Evolutionary conservation across 305 asterid genomes (phyloP).

Genomic region (Solanum chacoense): DNA sequence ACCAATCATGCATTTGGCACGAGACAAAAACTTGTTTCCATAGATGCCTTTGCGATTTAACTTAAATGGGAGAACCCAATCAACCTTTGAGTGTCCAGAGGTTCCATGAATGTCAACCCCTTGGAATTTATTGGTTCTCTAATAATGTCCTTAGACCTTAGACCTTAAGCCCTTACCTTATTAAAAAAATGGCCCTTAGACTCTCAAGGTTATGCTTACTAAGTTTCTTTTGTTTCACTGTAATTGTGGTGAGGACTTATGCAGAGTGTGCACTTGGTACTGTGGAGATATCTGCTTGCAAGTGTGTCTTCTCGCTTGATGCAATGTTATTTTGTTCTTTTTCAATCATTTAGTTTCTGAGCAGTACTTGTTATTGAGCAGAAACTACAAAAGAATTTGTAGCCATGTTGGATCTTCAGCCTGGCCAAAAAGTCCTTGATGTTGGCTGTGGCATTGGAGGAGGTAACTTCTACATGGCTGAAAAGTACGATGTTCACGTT

Average conservation of each 20-base stretch:
- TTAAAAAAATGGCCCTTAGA: neutral
- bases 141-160: neutral
- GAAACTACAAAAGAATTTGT: slow-evolving; percentile 91
- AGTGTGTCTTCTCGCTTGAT: neutral
- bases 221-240: neutral
- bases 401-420: slow-evolving; percentile 59
- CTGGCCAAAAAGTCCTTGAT: slow-evolving; percentile 89
- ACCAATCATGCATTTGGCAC: neutral
- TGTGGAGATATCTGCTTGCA: neutral
- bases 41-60: neutral
- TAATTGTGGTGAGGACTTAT: neutral
- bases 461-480: slow-evolving; percentile 97
- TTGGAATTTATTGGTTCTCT: neutral
- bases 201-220: neutral
- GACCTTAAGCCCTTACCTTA: neutral
- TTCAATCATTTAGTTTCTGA: neutral
- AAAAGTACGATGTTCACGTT: slow-evolving; percentile 73
- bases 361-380: slow-evolving; percentile 27
- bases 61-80: neutral
- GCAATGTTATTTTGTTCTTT: neutral
- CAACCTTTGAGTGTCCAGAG: neutral
- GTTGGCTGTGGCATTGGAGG: slow-evolving; percentile 99
- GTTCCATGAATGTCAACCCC: neutral
- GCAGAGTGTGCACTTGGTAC: neutral
- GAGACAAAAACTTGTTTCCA: neutral